These are phyloP conservation scores for Simplicillium sp. DNA, from an alignment of 2,329 filamentous ascomycete species.

Conservation along the genomic window DNA sequence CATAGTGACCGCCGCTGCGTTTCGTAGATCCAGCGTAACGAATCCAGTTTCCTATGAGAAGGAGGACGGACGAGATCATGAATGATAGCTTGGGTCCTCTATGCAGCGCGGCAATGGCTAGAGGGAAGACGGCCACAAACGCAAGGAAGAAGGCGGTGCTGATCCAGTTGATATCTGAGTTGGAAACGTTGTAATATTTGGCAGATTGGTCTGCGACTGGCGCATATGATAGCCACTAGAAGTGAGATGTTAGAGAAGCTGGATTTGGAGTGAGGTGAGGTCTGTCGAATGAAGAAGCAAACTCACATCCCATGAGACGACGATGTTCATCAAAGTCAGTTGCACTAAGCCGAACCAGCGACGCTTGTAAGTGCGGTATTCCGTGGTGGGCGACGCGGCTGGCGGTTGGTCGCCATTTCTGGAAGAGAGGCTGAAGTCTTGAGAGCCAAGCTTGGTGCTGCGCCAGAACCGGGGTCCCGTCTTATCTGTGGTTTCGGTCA, in stretches of 20 bases:
- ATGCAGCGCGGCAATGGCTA: constrained; percentile 70
- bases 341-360: constrained; percentile 83
- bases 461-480: constrained; percentile 17
- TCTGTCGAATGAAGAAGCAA: not conserved
- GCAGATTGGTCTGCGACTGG: constrained; percentile 69
- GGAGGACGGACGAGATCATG: constrained; percentile 59
- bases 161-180: constrained; percentile 84
- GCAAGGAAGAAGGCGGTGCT: constrained; percentile 81
- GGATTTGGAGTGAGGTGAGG: not conserved
- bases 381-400: constrained; percentile 16
- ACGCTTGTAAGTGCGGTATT: constrained; percentile 58
- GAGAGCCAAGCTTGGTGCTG: constrained; percentile 17
- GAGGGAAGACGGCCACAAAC: constrained; percentile 64
- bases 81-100: constrained; percentile 72
- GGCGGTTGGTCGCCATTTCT: constrained; percentile 11
- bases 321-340: constrained; percentile 78
- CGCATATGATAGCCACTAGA: constrained; percentile 84
- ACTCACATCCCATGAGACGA: constrained; percentile 93
- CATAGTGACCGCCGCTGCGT: constrained; percentile 53
- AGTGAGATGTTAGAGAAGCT: constrained; percentile 1
- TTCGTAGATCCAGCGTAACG: constrained; percentile 62
- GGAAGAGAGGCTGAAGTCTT: constrained; percentile 15
- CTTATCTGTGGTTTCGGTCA: not conserved
- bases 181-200: constrained; percentile 63
- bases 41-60: constrained; percentile 84